A percentile compares a stretch with the other conserved stretches of the same genome.
Conservation (phyloP, 176 grass and related monocot species). For the Carex myosuroides region DNA sequence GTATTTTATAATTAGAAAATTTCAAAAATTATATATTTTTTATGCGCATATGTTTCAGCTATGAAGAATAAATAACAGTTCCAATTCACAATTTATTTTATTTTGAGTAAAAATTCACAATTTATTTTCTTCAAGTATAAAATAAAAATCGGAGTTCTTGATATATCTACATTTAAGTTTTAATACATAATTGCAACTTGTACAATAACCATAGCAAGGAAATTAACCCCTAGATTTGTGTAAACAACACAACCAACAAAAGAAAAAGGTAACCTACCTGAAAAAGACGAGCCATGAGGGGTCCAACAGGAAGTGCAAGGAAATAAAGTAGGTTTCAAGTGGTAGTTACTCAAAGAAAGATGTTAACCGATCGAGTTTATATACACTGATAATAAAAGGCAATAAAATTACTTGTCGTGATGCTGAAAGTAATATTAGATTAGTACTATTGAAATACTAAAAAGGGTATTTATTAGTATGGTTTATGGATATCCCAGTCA, state of each 20-base stretch:
- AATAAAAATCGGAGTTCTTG: no score
- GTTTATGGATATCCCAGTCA: constrained; percentile 16
- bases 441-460: background rate
- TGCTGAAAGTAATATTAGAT: background rate
- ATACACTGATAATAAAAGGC: background rate
- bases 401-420: background rate
- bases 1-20: background rate
- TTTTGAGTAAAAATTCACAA: no score
- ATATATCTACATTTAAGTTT: no score
- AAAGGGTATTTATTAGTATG: background rate
- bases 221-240: background rate
- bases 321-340: background rate
- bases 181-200: background rate
- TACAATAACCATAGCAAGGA: background rate
- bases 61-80: background rate
- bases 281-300: background rate
- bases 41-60: background rate
- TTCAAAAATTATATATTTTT: no score
- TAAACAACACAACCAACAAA: background rate
- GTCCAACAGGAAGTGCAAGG: background rate
- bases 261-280: background rate
- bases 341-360: background rate
- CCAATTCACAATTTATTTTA: background rate
- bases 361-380: background rate
- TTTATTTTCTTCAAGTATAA: no score